Evolutionary conservation across 176 grass and related monocot genomes (phyloP), one percentile per base, ranked within the genome.

Genomic region (Avena eriantha): DNA sequence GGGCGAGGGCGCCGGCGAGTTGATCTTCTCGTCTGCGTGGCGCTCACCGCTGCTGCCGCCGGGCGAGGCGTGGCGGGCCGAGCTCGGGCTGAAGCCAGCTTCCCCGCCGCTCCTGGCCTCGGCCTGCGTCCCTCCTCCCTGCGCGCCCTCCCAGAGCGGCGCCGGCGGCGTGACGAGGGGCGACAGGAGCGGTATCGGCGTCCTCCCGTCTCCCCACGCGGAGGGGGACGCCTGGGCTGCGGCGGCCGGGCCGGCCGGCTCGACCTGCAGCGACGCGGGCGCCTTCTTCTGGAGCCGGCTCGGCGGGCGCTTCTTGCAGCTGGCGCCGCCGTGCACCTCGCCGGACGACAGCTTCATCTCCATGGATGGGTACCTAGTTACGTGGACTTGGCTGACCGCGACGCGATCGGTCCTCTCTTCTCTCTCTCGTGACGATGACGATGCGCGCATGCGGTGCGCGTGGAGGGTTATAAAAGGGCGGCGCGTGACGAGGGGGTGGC

Each of bases 241-340:
- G 11, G 47, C 73, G 23, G 47, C 73, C 14, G 71, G 70, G 5
- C n/a, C 73, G 13, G 17, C 76, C 58, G 39, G 71, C 79, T 91
- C 86, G 73, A 97, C 86, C 85, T 85, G 92, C 49, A 97, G 90
- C 43, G 95, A 88, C 64, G 86, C 55, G 50, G 90, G 94, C 16
- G 88, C 92, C 0, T 81, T 85, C 79, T 94, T 97, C 88, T 94
- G 92, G 22, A 97, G 92, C 72, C 90, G 86, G 86, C 90, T 94
- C 34, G 86, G 87, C 29, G 84, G 73, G 61, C 80, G 80, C 54
- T 89, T 81, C 86, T 85, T 90, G 83, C 57, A 80, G 15, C 41
- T 61, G 3, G 51, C 71, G 55, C 71, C 18, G 23, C 18, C 74
- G 3, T 17, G 49, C 86, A 24, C n/a, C 24, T 83, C 80, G 73